phyloP scores from a whole-genome alignment of 768 basidiomycete species.

The Lactarius sp. region DNA sequence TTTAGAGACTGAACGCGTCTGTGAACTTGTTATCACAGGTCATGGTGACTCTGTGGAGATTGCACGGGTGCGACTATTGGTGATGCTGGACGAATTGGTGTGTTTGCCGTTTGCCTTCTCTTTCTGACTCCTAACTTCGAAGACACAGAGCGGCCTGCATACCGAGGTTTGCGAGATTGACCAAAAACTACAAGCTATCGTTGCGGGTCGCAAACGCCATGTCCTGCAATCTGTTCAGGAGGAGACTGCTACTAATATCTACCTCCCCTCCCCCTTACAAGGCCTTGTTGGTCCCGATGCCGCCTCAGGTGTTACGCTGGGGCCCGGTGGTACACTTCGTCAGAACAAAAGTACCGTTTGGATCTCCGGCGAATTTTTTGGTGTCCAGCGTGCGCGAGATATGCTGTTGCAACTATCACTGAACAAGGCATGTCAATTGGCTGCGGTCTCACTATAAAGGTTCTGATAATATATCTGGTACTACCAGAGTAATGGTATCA shows the following conservation, averaged over 20 bases:
- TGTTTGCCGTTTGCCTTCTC: constrained; percentile 33
- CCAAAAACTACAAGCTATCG: constrained; percentile 86
- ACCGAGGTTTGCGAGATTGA: constrained; percentile 91
- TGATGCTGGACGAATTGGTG: constrained; percentile 93
- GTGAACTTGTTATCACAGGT: constrained; percentile 89
- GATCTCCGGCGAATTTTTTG: constrained; percentile 98
- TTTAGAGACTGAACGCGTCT: constrained; percentile 89
- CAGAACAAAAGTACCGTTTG: constrained; percentile 77
- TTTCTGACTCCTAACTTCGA: neutral
- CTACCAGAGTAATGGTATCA: constrained; percentile 74
- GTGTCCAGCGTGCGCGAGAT: constrained; percentile 89
- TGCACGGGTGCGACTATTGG: constrained; percentile 83
- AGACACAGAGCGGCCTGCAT: constrained; percentile 75
- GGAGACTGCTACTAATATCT: constrained; percentile 96
- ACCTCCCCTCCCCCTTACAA: constrained; percentile 86
- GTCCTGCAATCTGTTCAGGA: constrained; percentile 91
- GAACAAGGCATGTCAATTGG: constrained; percentile 59
- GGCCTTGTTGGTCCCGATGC: constrained; percentile 74
- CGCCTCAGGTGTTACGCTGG: constrained; percentile 37
- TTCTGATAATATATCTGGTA: neutral
- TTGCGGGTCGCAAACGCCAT: constrained; percentile 83
- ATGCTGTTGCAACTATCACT: constrained; percentile 88
- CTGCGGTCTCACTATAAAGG: neutral
- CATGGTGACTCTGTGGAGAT: constrained; percentile 85
- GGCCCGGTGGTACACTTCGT: constrained; percentile 37